Base-by-base conservation (phyloP, 78 protist genomes). In the Monocercomonoides exilis region DNA sequence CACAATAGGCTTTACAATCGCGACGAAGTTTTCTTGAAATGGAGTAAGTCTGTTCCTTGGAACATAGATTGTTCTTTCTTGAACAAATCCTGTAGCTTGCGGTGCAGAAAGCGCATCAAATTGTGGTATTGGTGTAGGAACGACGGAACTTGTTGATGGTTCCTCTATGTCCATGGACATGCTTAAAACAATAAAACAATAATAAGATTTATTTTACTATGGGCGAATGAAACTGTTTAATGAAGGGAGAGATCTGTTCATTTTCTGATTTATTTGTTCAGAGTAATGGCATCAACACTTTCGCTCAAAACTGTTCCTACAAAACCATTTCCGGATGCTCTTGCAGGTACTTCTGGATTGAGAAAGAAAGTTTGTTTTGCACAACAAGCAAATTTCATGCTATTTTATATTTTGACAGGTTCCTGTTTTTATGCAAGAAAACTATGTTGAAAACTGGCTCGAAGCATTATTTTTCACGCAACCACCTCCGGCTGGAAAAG, bases 1-100 rank as follows among this genome's bases (percentile, higher is more conserved):
- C 34, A 97, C 99, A 2, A 98, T 81, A 29, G 99, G 99, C 44
- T 91, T 89, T 89, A 94, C 96, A 1, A 98, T 89, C 77, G 91
- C 90, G 79, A 89, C 46, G 99, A 99, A 98, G 41, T 90, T 46
- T 0, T 91, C 45, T 77, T 92, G 91, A 38, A 98, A 91, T 32
- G 99, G 97, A 32, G 97, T 91, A 80, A 87, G 84, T 1, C 99
- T 88, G 87, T 97, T 91, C 5, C 88, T 44, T 0, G 98, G 98
- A n/a, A 96, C 91, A 21, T 43, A 80, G 0, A 96, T 84, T 0
- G 46, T 5, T n/a, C 94, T 89, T 38, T n/a, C 29, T 46, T 87
- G 84, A 0, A 4, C 0, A 45, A 32, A 35, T 0, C 80, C 63
- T 3, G 2, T 44, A 5, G 44, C 38, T 54, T 85, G 87, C 1